Conservation (phyloP, 2,329 filamentous ascomycete species). For the Clonostachys rosea region DNA sequence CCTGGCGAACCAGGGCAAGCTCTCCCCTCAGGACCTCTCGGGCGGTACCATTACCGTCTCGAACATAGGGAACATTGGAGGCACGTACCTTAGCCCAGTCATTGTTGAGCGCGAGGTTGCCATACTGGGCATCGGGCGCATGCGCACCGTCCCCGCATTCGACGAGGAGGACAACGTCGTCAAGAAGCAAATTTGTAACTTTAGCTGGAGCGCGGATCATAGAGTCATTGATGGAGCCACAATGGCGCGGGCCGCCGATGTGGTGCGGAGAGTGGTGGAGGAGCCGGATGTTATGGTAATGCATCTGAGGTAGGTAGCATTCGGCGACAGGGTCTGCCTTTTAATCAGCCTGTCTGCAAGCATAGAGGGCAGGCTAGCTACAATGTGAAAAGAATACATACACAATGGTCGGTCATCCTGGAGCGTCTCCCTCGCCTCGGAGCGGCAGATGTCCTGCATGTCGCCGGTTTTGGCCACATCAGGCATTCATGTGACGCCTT, state of each 20-base stretch:
- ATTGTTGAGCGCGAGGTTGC: conserved; percentile 88
- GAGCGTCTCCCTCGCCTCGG: neutral
- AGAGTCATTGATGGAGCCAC: conserved; percentile 91
- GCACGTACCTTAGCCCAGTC: conserved; percentile 85
- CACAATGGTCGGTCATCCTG: neutral
- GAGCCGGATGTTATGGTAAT: conserved; percentile 84
- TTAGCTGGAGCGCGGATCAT: conserved; percentile 97
- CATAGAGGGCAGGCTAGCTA: neutral
- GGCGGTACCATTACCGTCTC: conserved; percentile 93
- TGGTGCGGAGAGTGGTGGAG: conserved; percentile 74
- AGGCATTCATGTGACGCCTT: no score
- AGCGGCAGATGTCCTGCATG: neutral
- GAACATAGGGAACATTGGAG: conserved; percentile 94
- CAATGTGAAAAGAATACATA: neutral
- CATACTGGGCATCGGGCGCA: conserved; percentile 83
- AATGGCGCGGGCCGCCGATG: conserved; percentile 84
- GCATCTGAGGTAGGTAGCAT: conserved; percentile 58
- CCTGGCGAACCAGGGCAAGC: conserved; percentile 69
- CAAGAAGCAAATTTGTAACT: conserved; percentile 76
- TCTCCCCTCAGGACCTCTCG: conserved; percentile 69
- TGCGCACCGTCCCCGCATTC: conserved; percentile 79
- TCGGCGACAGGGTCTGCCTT: no score
- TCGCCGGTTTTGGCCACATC: neutral
- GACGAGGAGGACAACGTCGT: conserved; percentile 55
- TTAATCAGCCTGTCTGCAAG: neutral